Percentiles rank a stretch among this genome's conserved stretches.
Conservation (phyloP, 78 protist genomes). For the Pigoraptor vietnamica region DNA sequence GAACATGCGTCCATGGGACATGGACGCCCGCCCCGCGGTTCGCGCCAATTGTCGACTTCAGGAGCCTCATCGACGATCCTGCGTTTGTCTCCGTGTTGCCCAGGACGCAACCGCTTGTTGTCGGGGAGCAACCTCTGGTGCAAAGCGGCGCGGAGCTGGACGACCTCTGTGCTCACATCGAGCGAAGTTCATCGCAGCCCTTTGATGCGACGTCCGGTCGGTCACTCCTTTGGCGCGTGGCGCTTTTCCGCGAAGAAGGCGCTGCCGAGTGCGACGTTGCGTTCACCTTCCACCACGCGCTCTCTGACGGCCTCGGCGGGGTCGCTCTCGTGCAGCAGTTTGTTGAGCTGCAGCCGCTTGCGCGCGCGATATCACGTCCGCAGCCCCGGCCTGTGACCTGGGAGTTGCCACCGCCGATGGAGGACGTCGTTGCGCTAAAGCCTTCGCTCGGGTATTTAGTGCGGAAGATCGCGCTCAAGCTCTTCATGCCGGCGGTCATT, state of each 20-base stretch:
- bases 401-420: neutral
- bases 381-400: neutral
- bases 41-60: too few relatives aligned
- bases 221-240: neutral
- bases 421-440: neutral
- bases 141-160: too few relatives aligned
- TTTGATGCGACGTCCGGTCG: neutral
- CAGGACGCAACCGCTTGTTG: too few relatives aligned
- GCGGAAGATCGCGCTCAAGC: neutral
- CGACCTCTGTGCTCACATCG: too few relatives aligned
- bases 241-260: neutral
- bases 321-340: neutral
- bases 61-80: too few relatives aligned
- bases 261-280: neutral
- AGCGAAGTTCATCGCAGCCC: too few relatives aligned
- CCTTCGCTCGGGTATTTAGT: neutral
- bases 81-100: too few relatives aligned
- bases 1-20: too few relatives aligned
- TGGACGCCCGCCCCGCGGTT: too few relatives aligned
- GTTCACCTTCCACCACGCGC: neutral
- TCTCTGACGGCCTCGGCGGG: neutral
- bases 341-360: neutral
- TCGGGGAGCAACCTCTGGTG: too few relatives aligned
- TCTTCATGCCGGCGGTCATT: neutral
- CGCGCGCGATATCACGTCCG: neutral